These are phyloP conservation scores for Russula olivacea DNA, from an alignment of 768 basidiomycete species.

Conservation along the genomic window DNA sequence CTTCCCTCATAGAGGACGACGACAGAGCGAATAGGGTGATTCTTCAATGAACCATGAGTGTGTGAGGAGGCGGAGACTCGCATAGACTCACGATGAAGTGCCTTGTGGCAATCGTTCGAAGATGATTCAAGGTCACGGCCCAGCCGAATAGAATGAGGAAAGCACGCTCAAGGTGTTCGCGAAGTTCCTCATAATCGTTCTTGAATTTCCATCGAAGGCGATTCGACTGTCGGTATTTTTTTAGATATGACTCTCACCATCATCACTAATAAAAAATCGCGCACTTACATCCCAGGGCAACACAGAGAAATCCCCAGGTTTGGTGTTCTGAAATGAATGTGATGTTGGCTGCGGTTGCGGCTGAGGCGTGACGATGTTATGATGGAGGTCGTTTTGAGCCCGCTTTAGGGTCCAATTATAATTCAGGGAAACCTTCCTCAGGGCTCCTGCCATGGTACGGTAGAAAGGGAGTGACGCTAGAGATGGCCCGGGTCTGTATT, in stretches of 20 bases:
- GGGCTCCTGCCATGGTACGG: constrained; percentile 16
- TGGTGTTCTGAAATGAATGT: not conserved
- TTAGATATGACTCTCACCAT: not conserved
- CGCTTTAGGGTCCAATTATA: constrained; percentile 17
- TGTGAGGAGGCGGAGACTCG: not conserved
- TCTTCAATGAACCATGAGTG: not conserved
- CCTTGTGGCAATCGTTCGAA: not conserved
- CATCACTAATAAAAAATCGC: not conserved
- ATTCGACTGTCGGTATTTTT: not conserved
- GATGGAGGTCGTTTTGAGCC: constrained; percentile 19
- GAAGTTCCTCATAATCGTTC: constrained; percentile 15
- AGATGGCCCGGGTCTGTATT: not conserved
- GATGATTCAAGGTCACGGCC: not conserved
- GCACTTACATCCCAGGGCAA: constrained; percentile 12
- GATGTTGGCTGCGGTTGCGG: not conserved
- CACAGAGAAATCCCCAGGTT: not conserved
- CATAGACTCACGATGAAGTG: constrained; percentile 7
- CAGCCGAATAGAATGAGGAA: constrained; percentile 8
- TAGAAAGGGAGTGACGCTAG: not conserved
- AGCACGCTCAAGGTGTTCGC: constrained; percentile 4
- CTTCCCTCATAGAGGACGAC: not conserved
- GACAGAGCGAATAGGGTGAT: not conserved
- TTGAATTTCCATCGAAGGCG: constrained; percentile 13
- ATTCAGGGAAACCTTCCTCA: constrained; percentile 15
- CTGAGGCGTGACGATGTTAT: not conserved